A percentile compares a stretch with the other conserved stretches of the same genome.
Evolutionary conservation across 495 filamentous ascomycete species (phyloP).

Genomic region (Evernia prunastri): DNA sequence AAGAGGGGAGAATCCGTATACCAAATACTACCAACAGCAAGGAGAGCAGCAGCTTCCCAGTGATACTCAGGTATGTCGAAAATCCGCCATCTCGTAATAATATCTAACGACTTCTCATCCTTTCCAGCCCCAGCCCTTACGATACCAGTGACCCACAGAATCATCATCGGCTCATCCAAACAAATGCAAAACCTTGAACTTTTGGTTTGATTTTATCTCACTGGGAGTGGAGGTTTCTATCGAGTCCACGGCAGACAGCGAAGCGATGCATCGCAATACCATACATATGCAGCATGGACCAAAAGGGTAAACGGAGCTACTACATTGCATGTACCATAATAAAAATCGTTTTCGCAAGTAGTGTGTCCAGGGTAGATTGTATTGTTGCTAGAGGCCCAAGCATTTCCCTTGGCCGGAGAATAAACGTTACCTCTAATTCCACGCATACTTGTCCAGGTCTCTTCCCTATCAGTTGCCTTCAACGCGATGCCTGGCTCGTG

Average conservation of each 20-base stretch:
- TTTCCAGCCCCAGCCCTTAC: constrained; percentile 11
- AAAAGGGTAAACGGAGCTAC: constrained; percentile 4
- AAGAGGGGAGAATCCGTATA: constrained; percentile 58
- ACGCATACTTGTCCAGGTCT: neutral
- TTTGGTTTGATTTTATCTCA: neutral
- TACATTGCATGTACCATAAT: constrained; percentile 1
- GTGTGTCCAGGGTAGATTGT: neutral
- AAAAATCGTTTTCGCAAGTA: neutral
- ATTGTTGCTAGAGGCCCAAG: neutral
- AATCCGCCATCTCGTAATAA: neutral
- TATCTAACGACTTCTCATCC: neutral
- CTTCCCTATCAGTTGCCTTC: neutral
- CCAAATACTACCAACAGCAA: constrained; percentile 59
- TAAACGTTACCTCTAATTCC: neutral
- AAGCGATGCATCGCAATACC: neutral
- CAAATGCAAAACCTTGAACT: neutral
- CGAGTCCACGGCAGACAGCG: neutral
- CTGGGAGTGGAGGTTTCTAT: neutral
- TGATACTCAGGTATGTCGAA: constrained; percentile 23
- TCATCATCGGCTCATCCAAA: neutral
- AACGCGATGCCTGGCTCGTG: neutral
- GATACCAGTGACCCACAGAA: constrained; percentile 4
- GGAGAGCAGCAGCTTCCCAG: constrained; percentile 37
- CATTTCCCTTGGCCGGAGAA: neutral
- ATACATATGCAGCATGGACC: neutral